Conservation (phyloP, 2,329 filamentous ascomycete species). For the Lachnellula arida region DNA sequence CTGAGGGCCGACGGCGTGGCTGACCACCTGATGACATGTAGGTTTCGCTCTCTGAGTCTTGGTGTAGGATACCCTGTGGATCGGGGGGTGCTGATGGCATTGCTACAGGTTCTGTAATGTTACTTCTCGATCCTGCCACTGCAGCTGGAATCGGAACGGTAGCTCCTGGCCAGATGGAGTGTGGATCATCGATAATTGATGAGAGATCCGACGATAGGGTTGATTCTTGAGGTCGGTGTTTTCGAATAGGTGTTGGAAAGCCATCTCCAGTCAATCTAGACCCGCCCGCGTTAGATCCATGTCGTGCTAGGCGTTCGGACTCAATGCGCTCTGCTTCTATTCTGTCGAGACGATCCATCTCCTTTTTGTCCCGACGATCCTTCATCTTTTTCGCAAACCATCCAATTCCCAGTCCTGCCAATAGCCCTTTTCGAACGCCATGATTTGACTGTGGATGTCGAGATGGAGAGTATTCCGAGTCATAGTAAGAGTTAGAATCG, state of each 20-base stretch:
- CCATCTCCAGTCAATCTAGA: constrained; percentile 67
- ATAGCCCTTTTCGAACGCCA: constrained; percentile 39
- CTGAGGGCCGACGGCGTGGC: constrained; percentile 41
- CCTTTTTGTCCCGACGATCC: constrained; percentile 44
- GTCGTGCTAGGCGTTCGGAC: constrained; percentile 56
- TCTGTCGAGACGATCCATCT: constrained; percentile 38
- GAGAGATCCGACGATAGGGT: constrained; percentile 28
- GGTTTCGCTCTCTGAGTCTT: constrained; percentile 40
- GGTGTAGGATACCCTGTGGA: constrained; percentile 42
- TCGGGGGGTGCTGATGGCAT: constrained; percentile 55
- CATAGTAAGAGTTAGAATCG: constrained; percentile 56
- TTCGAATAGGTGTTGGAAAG: constrained; percentile 44
- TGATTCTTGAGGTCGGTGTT: constrained; percentile 16
- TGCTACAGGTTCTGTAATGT: constrained; percentile 33
- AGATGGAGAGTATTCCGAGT: constrained; percentile 56
- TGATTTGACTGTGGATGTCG: constrained; percentile 45
- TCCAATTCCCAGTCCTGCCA: constrained; percentile 61
- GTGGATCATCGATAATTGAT: constrained; percentile 27
- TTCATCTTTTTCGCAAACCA: constrained; percentile 64
- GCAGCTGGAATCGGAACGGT: constrained; percentile 35
- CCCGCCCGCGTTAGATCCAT: constrained; percentile 45
- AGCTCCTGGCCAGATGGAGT: constrained; percentile 36
- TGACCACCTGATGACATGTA: constrained; percentile 39
- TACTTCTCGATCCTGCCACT: constrained; percentile 36
- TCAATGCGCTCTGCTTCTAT: constrained; percentile 38